Base-by-base conservation (phyloP, 2,329 filamentous ascomycete species). In the Microdochium nivale region DNA sequence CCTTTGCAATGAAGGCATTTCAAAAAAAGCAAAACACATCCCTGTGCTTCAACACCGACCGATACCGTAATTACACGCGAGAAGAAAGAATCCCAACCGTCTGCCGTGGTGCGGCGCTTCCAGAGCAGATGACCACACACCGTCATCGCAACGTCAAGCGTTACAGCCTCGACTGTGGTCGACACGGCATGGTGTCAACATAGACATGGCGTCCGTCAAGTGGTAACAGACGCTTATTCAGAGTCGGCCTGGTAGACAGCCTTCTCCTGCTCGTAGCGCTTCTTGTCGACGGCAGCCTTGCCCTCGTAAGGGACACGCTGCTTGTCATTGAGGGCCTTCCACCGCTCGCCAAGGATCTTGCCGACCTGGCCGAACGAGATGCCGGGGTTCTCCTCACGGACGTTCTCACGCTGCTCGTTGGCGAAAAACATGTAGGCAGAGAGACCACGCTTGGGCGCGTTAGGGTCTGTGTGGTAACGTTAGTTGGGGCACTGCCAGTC, bases 391-490 rank as follows among this genome's bases (percentile, higher is more conserved):
- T 97, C 92, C 70, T 96, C 90, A 64, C 94, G 90, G 63, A 99
- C 94, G 72, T 94, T 95, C 70, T 97, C 92, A 64, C 94, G 91
- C 77, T 96, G 90, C 76, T 97, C 94, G 69, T 97, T 97, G 83
- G 94, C 94, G 72, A 97, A 99, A 87, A 97, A 97, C 94, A 99
- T 99, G 84, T 99, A 99, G 58, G 94, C 94, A 51, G 94, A 97
- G 49, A 99, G 89, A 79, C 92, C 94, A 75, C 94, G 90, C 90
- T 97, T 99, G 71, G 94, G 94, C 55, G 91, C 92, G 76, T 96
- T 96, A 74, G 90, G 90, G 75, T 96, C 91, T 95, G 37, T 40
- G 25, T 25, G 24, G 19, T 8, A 47, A 47, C 10, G 21, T 24
- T 21, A 43, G 43, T 14, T n/a, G 47, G 23, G 47, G 30, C 37